Percentiles rank a stretch among this genome's conserved stretches.
Conservation (phyloP, 495 filamentous ascomycete genomes). For the Penicillium paradoxum region DNA sequence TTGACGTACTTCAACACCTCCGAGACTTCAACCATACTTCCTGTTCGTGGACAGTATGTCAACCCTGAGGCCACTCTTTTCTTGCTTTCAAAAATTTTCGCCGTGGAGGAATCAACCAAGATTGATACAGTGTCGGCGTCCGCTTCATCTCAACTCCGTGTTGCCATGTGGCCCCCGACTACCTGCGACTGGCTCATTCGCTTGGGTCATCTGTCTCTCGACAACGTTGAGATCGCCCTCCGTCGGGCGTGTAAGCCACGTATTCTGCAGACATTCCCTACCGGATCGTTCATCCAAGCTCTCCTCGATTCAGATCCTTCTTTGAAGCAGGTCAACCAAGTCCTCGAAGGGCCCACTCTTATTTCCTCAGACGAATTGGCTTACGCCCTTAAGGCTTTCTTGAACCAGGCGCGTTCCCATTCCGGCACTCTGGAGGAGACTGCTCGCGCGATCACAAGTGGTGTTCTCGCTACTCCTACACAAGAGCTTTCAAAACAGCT, state of each 20-base stretch:
- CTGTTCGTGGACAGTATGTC: constrained; percentile 25
- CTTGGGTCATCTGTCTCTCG: constrained; percentile 55
- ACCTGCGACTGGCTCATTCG: constrained; percentile 57
- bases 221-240: constrained; percentile 54
- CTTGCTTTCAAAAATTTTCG: constrained; percentile 52
- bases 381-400: constrained; percentile 35
- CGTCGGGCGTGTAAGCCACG: constrained; percentile 49
- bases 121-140: constrained; percentile 22
- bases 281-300: constrained; percentile 54
- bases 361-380: constrained; percentile 45
- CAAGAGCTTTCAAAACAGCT: constrained; percentile 26
- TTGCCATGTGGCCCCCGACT: constrained; percentile 47
- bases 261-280: constrained; percentile 41
- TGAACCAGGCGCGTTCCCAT: constrained; percentile 33
- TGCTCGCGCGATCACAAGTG: constrained; percentile 28
- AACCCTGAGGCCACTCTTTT: constrained; percentile 45
- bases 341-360: constrained; percentile 41
- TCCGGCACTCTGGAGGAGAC: constrained; percentile 32
- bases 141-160: constrained; percentile 34
- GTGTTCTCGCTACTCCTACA: constrained; percentile 19
- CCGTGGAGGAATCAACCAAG: constrained; percentile 22
- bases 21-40: constrained; percentile 20
- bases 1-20: constrained; percentile 27
- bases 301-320: constrained; percentile 58
- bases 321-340: constrained; percentile 51